Evolutionary conservation across 2,329 filamentous ascomycete genomes (phyloP).

Genomic region (Claviceps spartinae): DNA sequence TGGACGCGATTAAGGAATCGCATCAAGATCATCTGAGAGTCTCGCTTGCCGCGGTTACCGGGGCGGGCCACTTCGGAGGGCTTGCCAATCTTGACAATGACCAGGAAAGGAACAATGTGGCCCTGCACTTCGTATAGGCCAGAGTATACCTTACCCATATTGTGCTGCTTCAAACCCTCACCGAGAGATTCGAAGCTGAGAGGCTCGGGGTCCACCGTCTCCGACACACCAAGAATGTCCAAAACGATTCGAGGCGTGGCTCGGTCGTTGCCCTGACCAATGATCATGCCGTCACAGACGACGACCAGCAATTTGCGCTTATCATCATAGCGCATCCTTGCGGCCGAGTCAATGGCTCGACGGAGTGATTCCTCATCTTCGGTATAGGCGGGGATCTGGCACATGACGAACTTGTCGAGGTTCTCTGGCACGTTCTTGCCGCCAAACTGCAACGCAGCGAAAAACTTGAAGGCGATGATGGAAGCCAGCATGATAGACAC

Average conservation of each 20-base stretch:
- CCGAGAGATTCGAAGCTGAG: slow-evolving; percentile 94
- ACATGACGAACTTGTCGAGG: slow-evolving; percentile 96
- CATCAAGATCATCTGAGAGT: slow-evolving; percentile 98
- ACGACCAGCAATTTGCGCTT: slow-evolving; percentile 92
- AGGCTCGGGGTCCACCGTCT: slow-evolving; percentile 86
- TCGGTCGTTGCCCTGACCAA: slow-evolving; percentile 93
- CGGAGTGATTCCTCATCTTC: slow-evolving; percentile 96
- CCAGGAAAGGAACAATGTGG: slow-evolving; percentile 94
- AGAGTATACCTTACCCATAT: slow-evolving; percentile 98
- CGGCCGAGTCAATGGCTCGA: slow-evolving; percentile 90
- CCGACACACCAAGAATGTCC: slow-evolving; percentile 89
- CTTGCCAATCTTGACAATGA: slow-evolving; percentile 95
- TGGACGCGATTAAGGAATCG: slow-evolving; percentile 98
- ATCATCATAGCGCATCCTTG: slow-evolving; percentile 92
- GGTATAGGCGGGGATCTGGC: slow-evolving; percentile 93
- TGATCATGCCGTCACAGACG: slow-evolving; percentile 98
- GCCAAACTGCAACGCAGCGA: slow-evolving; percentile 89
- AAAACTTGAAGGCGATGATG: slow-evolving; percentile 90
- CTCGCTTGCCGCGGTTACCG: slow-evolving; percentile 97
- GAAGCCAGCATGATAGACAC: slow-evolving; percentile 68
- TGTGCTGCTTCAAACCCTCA: slow-evolving; percentile 93
- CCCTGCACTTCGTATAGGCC: slow-evolving; percentile 95
- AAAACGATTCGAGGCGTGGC: slow-evolving; percentile 92
- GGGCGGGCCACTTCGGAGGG: slow-evolving; percentile 89
- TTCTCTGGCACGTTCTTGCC: slow-evolving; percentile 87